These are phyloP conservation scores for Hypoxylon sp. DNA, from an alignment of 2,329 filamentous ascomycete genomes.

Conservation along the genomic window DNA sequence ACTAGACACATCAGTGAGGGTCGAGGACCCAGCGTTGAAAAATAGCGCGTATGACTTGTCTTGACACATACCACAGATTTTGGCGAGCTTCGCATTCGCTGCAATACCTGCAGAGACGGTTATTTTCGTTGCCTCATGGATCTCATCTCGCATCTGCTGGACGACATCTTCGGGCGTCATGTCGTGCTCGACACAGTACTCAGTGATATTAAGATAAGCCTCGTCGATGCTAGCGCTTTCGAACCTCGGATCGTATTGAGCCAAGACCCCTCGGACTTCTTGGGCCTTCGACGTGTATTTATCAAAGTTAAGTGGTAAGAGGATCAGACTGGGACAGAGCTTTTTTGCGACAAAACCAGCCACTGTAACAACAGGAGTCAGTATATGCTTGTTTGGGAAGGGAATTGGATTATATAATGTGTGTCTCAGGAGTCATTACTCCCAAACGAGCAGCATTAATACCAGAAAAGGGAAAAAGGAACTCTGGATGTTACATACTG, in stretches of 20 bases:
- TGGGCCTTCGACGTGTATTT: conserved; percentile 93
- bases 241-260: conserved; percentile 89
- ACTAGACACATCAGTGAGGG: no score
- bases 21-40: no score
- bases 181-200: conserved; percentile 78
- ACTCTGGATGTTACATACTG: no score
- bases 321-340: conserved; percentile 86
- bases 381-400: no score
- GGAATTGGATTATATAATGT: no score
- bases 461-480: no score
- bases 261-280: conserved; percentile 85
- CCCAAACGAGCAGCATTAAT: no score
- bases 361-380: no score
- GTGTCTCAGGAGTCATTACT: no score
- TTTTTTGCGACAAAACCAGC: conserved; percentile 95
- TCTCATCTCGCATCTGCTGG: conserved; percentile 79
- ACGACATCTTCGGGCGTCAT: conserved; percentile 80
- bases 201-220: conserved; percentile 93
- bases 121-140: conserved; percentile 80
- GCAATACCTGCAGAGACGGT: conserved; percentile 96
- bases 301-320: conserved; percentile 85
- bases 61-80: conserved; percentile 71
- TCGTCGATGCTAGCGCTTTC: conserved; percentile 97
- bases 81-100: conserved; percentile 91
- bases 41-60: no score